Percentiles rank a stretch among this genome's conserved stretches.
Conservation (phyloP, 1,284 basidiomycete genomes). For the Cerrena zonata region DNA sequence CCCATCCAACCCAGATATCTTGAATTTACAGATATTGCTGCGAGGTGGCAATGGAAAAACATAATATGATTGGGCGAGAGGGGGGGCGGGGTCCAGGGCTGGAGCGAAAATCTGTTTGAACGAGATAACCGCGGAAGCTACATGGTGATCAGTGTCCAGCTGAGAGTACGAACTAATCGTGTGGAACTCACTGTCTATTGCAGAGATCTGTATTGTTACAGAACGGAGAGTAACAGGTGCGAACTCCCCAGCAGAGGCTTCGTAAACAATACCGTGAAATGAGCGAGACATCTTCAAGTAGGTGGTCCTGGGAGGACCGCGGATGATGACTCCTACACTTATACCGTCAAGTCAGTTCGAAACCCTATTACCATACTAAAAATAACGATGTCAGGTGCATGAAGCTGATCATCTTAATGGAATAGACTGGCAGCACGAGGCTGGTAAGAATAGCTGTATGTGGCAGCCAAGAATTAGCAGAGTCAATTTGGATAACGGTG, state of each 20-base stretch:
- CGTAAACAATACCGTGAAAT: neutral
- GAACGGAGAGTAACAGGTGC: neutral
- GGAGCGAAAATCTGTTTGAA: conserved; percentile 46
- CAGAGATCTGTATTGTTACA: neutral
- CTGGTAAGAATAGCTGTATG: no score
- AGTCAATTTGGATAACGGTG: no score
- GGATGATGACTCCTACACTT: no score
- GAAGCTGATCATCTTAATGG: no score
- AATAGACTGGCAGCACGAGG: no score
- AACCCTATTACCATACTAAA: no score
- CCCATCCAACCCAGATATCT: conserved; percentile 33
- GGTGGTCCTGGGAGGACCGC: no score
- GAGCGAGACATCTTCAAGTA: neutral
- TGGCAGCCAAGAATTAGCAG: no score
- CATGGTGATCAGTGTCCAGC: neutral
- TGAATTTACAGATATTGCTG: conserved; percentile 45
- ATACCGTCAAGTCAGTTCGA: no score
- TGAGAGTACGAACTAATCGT: no score
- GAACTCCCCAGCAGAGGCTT: neutral
- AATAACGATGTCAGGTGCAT: no score
- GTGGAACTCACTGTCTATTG: neutral
- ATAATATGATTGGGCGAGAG: conserved; percentile 26
- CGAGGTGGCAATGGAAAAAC: conserved; percentile 54
- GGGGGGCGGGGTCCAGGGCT: conserved; percentile 22
- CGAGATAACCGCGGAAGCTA: conserved; percentile 46